Evolutionary conservation across 257 asterid species (phyloP).

Genomic region (Penstemon newberryi): DNA sequence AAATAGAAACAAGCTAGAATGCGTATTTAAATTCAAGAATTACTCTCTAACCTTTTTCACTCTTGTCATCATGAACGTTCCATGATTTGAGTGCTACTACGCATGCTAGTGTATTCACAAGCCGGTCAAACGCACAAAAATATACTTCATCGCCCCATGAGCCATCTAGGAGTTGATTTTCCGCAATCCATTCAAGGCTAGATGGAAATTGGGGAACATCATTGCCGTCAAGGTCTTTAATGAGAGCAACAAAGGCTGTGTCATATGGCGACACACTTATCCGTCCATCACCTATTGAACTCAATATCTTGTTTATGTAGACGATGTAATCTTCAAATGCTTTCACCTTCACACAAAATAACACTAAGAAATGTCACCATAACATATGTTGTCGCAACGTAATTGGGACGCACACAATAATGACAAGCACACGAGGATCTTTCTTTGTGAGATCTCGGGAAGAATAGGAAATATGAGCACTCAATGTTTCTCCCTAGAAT

Average conservation of each 20-base stretch:
- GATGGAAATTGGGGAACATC: slow-evolving; percentile 41
- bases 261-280: slow-evolving; percentile 50
- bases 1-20: too few relatives aligned
- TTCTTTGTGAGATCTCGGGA: too few relatives aligned
- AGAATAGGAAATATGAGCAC: too few relatives aligned
- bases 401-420: too few relatives aligned
- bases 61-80: slow-evolving; percentile 30
- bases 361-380: background rate
- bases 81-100: slow-evolving; percentile 45
- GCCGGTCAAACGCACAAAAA: slow-evolving; percentile 34
- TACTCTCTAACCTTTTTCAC: slow-evolving; percentile 26
- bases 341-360: slow-evolving; percentile 8
- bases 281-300: slow-evolving; percentile 40
- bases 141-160: slow-evolving; percentile 42
- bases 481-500: too few relatives aligned
- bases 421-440: too few relatives aligned
- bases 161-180: slow-evolving; percentile 48
- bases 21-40: too few relatives aligned
- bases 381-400: too few relatives aligned
- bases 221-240: slow-evolving; percentile 20
- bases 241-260: slow-evolving; percentile 48
- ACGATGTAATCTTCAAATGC: slow-evolving; percentile 6
- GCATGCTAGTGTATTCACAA: slow-evolving; percentile 47
- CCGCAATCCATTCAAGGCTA: slow-evolving; percentile 40
- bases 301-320: slow-evolving; percentile 26